These are phyloP conservation scores for Debaryomyces udenii DNA, from an alignment of 1,139 yeast genomes.

Conservation along the genomic window DNA sequence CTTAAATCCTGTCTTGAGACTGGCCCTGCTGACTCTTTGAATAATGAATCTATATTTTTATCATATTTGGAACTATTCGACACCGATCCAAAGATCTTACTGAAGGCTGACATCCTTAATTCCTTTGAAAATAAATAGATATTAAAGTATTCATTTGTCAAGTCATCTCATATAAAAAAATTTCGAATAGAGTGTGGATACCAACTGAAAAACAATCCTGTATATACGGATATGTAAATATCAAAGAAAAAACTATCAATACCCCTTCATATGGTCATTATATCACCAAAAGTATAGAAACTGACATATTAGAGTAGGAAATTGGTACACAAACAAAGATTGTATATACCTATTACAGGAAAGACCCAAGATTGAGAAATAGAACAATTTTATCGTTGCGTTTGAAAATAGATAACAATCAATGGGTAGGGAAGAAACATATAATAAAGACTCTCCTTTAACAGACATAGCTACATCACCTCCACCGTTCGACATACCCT, in stretches of 20 bases:
- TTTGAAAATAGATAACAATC: constrained; percentile 2
- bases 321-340: no score
- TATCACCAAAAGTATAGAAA: background rate
- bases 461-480: constrained; percentile 48
- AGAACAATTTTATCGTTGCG: no score
- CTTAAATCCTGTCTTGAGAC: constrained; percentile 34
- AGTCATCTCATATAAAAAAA: constrained; percentile 8
- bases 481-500: constrained; percentile 34
- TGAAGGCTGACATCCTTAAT: constrained; percentile 37
- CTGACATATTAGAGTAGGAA: background rate
- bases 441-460: constrained; percentile 35
- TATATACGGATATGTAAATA: background rate
- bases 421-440: constrained; percentile 16
- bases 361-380: no score
- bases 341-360: no score
- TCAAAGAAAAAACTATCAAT: background rate
- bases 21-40: constrained; percentile 41
- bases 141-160: background rate
- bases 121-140: background rate
- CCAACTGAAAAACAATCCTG: background rate
- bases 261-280: background rate
- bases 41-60: constrained; percentile 44
- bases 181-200: constrained; percentile 3
- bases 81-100: constrained; percentile 34
- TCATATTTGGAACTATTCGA: constrained; percentile 32